Percentiles rank a stretch among this genome's conserved stretches.
Evolutionary conservation across 2,329 filamentous ascomycete genomes (phyloP).

Genomic region (Cercospora sojina): DNA sequence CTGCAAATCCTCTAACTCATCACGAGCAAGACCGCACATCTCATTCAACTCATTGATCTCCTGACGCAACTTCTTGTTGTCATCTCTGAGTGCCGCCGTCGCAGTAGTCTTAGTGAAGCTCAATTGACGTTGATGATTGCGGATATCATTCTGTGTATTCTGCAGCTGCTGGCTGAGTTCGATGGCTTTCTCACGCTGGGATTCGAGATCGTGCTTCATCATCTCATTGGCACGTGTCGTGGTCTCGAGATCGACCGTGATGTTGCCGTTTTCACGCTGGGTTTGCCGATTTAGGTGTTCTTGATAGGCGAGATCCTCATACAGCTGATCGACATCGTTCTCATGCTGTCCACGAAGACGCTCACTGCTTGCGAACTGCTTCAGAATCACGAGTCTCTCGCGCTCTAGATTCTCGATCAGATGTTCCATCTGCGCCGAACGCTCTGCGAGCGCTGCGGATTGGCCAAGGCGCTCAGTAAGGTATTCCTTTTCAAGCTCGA

Average conservation of each 20-base stretch:
- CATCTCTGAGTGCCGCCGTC: conserved; percentile 4
- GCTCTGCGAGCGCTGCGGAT: conserved; percentile 6
- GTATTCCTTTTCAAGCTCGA: conserved; percentile 12
- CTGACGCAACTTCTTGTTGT: conserved; percentile 2
- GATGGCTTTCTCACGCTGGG: neutral
- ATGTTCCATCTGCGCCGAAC: conserved; percentile 9
- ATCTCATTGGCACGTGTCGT: neutral
- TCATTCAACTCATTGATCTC: neutral
- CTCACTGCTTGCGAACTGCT: conserved; percentile 6
- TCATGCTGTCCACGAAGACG: neutral
- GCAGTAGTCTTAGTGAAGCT: conserved; percentile 4
- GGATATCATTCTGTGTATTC: conserved; percentile 1
- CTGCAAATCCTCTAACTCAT: neutral
- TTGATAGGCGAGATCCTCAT: conserved; percentile 14
- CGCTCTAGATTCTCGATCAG: neutral
- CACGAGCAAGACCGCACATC: neutral
- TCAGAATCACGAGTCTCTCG: neutral
- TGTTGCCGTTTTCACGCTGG: neutral
- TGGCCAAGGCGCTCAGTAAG: conserved; percentile 4
- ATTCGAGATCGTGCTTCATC: conserved; percentile 9
- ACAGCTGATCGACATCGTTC: conserved; percentile 3
- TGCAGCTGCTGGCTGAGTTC: conserved; percentile 7
- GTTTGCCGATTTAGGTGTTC: conserved; percentile 7
- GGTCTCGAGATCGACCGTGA: neutral
- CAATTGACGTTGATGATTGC: conserved; percentile 7